Conservation (phyloP, 1,284 basidiomycete genomes). For the Heterobasidion occidentale region DNA sequence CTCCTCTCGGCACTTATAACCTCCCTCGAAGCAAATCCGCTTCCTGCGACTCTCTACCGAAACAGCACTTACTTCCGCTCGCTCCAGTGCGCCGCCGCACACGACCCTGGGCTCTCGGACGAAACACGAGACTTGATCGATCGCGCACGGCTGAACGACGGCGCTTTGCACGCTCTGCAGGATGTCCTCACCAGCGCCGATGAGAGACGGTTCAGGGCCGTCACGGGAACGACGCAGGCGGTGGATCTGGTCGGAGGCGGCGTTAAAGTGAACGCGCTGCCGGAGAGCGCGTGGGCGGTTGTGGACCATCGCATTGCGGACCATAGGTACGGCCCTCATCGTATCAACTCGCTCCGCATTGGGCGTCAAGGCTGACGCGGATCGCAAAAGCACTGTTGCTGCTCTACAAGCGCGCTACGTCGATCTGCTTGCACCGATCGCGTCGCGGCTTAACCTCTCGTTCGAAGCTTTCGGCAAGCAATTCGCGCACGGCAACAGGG, state of each 20-base stretch:
- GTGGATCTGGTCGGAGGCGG: constrained; percentile 53
- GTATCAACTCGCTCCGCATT: background rate
- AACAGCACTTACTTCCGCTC: constrained; percentile 35
- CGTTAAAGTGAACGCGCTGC: constrained; percentile 55
- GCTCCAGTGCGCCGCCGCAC: constrained; percentile 36
- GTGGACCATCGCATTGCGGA: constrained; percentile 48
- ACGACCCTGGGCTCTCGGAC: constrained; percentile 33
- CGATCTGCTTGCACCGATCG: constrained; percentile 32
- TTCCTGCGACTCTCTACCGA: constrained; percentile 28
- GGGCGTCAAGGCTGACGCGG: constrained; percentile 1
- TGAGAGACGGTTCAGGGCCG: constrained; percentile 20
- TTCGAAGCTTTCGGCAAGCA: constrained; percentile 34
- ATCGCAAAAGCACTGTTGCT: constrained; percentile 29
- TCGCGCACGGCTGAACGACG: constrained; percentile 24
- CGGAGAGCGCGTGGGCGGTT: constrained; percentile 43
- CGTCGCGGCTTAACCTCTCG: constrained; percentile 35
- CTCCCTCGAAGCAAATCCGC: constrained; percentile 41
- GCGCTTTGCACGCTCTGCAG: constrained; percentile 33
- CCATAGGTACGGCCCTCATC: constrained; percentile 24
- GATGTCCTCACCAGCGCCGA: constrained; percentile 24
- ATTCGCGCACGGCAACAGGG: constrained; percentile 13
- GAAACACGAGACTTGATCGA: constrained; percentile 28
- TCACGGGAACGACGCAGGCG: constrained; percentile 52
- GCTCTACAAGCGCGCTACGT: constrained; percentile 34
- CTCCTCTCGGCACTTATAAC: constrained; percentile 44